Conservation (phyloP, 345 rosid species). For the Populus euphratica region DNA sequence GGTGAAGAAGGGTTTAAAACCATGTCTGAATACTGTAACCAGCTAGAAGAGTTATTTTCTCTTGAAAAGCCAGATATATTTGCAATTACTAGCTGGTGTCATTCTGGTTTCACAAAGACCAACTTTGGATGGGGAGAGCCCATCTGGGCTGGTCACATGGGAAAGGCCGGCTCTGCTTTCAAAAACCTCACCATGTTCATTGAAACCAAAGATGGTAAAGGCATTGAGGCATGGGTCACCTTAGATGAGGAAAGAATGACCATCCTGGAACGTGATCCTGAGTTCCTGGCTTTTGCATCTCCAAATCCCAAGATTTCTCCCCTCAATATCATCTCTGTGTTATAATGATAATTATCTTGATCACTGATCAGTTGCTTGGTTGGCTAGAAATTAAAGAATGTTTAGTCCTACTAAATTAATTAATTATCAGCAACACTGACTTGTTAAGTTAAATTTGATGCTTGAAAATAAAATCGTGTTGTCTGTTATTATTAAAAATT, state of each 20-base stretch:
- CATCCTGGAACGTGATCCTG: neutral
- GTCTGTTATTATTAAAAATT: too few relatives aligned
- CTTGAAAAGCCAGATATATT: neutral
- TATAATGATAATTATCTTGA: too few relatives aligned
- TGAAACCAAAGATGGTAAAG: neutral
- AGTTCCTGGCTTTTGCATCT: conserved; percentile 8
- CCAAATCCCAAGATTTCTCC: neutral
- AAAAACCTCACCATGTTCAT: neutral
- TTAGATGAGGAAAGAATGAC: conserved; percentile 6
- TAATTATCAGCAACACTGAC: too few relatives aligned
- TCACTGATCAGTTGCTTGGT: too few relatives aligned
- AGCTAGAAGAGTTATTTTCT: neutral
- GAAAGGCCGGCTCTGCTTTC: neutral
- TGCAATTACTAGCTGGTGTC: conserved; percentile 5
- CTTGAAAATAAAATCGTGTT: too few relatives aligned
- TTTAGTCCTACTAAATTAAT: too few relatives aligned
- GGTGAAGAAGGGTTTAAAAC: conserved; percentile 1
- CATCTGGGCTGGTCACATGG: neutral
- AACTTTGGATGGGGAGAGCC: conserved; percentile 9
- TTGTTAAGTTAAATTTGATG: too few relatives aligned
- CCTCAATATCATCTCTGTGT: neutral
- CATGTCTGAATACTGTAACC: neutral
- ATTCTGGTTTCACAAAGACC: neutral
- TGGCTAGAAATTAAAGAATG: neutral
- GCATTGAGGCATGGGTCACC: conserved; percentile 4